Evolutionary conservation across 768 basidiomycete species (phyloP).

Genomic region (Leucocoprinus leucothites): DNA sequence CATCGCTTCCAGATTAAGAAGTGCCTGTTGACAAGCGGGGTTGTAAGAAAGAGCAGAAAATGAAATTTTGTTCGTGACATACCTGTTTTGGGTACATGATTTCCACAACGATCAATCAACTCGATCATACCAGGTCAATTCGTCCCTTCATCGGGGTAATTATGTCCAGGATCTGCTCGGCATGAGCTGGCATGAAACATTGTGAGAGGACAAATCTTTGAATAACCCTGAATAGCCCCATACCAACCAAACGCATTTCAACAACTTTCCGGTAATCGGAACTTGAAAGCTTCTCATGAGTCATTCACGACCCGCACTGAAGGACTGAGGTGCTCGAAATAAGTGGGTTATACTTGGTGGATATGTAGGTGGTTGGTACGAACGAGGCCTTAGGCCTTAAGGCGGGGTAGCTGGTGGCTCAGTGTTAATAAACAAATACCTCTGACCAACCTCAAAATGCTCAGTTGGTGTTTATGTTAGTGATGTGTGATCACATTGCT

Average conservation of each 20-base stretch:
- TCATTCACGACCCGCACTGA: too few relatives aligned
- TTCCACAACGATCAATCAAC: slow-evolving; percentile 1
- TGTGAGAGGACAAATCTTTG: background rate
- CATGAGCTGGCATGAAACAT: background rate
- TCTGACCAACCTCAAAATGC: too few relatives aligned
- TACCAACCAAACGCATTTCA: background rate
- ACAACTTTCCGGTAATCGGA: too few relatives aligned
- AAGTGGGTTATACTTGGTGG: too few relatives aligned
- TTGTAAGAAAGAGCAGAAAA: background rate
- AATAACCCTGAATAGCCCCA: background rate
- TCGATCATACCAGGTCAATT: background rate
- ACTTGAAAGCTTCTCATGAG: too few relatives aligned
- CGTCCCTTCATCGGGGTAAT: background rate
- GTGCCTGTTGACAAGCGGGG: background rate
- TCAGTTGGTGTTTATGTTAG: too few relatives aligned
- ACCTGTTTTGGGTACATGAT: slow-evolving; percentile 1
- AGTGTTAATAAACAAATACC: too few relatives aligned
- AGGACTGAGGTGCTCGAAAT: too few relatives aligned
- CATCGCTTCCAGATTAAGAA: background rate
- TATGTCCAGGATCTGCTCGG: background rate
- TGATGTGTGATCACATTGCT: background rate
- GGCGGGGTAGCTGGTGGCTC: too few relatives aligned
- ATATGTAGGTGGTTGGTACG: too few relatives aligned
- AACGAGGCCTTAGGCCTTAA: too few relatives aligned
- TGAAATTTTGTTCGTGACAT: background rate